Conservation (phyloP, 208 protist genomes). For the Trypanosoma vivax region DNA sequence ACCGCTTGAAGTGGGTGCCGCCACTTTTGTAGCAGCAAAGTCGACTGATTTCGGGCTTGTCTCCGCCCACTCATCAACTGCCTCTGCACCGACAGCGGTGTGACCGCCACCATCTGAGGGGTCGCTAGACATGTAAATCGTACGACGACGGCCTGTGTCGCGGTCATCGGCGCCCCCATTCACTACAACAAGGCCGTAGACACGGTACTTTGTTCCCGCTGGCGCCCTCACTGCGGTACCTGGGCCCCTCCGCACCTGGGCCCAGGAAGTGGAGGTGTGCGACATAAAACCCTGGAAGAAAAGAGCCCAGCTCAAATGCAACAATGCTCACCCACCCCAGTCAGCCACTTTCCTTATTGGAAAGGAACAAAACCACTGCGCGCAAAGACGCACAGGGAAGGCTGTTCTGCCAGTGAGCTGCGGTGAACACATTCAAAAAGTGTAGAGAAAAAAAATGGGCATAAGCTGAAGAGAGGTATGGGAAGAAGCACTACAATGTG, state of each 20-base stretch:
- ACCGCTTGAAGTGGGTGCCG: background rate
- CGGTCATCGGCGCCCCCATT: slow-evolving; percentile 11
- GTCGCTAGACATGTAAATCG: slow-evolving; percentile 1
- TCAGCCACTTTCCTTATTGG: background rate
- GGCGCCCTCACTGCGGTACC: slow-evolving; percentile 36
- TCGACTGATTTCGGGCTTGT: too few relatives aligned
- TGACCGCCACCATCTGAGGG: background rate
- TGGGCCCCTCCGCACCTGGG: slow-evolving; percentile 23
- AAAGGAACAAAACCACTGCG: background rate
- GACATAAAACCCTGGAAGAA: too few relatives aligned
- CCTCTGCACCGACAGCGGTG: too few relatives aligned
- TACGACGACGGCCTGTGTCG: background rate
- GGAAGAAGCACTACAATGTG: too few relatives aligned
- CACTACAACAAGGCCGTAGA: slow-evolving; percentile 34
- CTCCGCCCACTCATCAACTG: too few relatives aligned
- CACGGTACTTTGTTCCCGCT: slow-evolving; percentile 33
- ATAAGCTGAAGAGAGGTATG: too few relatives aligned
- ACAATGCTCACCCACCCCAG: background rate
- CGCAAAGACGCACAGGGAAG: background rate
- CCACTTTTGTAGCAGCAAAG: background rate
- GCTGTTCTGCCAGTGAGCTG: too few relatives aligned
- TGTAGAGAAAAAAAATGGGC: too few relatives aligned
- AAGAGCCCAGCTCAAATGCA: background rate
- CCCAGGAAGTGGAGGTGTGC: too few relatives aligned
- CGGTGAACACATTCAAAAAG: too few relatives aligned